Percentiles rank a stretch among this genome's conserved stretches.
These are phyloP conservation scores for Puccinia coronata DNA, from an alignment of 1,284 basidiomycete species.

Conservation along the genomic window DNA sequence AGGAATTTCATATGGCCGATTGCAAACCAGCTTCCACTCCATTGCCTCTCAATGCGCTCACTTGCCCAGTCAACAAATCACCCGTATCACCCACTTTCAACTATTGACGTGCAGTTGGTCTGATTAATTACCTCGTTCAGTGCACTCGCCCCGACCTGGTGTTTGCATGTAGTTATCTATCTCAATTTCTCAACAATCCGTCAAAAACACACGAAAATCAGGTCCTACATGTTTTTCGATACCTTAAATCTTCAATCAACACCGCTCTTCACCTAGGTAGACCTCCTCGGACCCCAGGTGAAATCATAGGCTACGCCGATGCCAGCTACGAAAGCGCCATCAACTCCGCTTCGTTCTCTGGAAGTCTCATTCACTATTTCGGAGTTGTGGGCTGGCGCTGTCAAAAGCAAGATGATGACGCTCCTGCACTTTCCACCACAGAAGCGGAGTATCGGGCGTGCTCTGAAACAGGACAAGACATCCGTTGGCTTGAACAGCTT, in stretches of 20 bases:
- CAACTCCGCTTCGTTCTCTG: not conserved
- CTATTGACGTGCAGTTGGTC: not conserved
- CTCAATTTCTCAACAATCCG: conserved; percentile 5
- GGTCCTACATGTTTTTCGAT: not conserved
- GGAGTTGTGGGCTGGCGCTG: not conserved
- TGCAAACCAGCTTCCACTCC: not conserved
- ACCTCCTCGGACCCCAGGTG: too few species aligned
- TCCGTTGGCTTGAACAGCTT: not conserved
- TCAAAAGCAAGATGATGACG: conserved; percentile 4
- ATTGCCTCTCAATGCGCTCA: not conserved
- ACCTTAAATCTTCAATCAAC: not conserved
- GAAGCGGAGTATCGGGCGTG: too few species aligned
- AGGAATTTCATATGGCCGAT: not conserved
- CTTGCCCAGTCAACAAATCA: not conserved
- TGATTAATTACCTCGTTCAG: conserved; percentile 20
- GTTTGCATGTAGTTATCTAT: not conserved
- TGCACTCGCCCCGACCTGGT: conserved; percentile 4
- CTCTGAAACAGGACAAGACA: not conserved
- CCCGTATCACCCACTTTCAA: not conserved
- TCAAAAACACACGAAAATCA: not conserved
- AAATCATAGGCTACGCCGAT: too few species aligned
- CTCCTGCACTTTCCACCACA: too few species aligned
- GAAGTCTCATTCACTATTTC: too few species aligned
- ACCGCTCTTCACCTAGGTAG: too few species aligned
- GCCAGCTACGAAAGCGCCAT: not conserved